Evolutionary conservation across 257 asterid species (phyloP).

Genomic region (Scutellaria galericulata): DNA sequence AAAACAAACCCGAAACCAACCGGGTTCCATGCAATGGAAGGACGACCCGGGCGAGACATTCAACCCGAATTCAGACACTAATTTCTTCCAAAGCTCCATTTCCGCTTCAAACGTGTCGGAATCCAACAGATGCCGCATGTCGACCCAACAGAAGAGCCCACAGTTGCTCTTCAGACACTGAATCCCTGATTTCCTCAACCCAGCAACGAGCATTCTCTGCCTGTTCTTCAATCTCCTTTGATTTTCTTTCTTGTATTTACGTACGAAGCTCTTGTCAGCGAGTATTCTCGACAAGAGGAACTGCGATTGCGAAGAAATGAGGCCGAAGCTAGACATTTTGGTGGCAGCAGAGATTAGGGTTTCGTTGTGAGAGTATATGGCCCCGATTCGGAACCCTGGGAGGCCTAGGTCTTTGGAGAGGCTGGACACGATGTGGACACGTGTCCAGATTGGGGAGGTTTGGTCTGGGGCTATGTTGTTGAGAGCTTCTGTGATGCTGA

Average conservation of each 20-base stretch:
- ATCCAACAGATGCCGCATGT: constrained; percentile 40
- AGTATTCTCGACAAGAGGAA: constrained; percentile 36
- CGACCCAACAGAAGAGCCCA: constrained; percentile 50
- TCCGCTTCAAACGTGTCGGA: constrained; percentile 38
- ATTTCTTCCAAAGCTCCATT: constrained; percentile 45
- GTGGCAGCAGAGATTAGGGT: constrained; percentile 40
- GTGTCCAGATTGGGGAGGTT: constrained; percentile 27
- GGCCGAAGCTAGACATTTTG: constrained; percentile 55
- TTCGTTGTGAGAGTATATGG: constrained; percentile 43
- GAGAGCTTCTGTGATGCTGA: constrained; percentile 43
- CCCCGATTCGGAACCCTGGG: constrained; percentile 50
- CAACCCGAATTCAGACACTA: constrained; percentile 37
- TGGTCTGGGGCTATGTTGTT: not conserved
- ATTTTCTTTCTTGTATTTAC: constrained; percentile 14
- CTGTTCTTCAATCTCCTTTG: constrained; percentile 31
- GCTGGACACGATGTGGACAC: constrained; percentile 46
- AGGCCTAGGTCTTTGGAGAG: constrained; percentile 54
- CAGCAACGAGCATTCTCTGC: constrained; percentile 28
- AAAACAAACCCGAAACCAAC: constrained; percentile 55
- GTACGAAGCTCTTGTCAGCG: constrained; percentile 31
- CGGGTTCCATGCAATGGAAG: constrained; percentile 50
- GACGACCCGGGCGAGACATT: constrained; percentile 51
- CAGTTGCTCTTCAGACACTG: constrained; percentile 43
- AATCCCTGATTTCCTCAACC: constrained; percentile 37
- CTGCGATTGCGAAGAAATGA: constrained; percentile 48